Conservation (phyloP, 805 yeast genomes). For the Ogataea glucozyma region DNA sequence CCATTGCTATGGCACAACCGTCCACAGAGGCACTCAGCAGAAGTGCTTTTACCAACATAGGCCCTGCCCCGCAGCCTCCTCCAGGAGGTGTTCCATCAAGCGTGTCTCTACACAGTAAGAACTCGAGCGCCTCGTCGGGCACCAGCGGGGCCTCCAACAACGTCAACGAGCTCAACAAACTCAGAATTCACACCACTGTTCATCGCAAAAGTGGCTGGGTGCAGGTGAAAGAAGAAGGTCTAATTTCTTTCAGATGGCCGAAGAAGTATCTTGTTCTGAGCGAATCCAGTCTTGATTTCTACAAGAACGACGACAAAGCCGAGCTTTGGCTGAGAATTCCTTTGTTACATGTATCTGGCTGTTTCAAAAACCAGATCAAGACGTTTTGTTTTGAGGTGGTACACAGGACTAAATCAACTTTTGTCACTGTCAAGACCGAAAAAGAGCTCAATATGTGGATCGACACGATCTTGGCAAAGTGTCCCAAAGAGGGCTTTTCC, state of each 20-base stretch:
- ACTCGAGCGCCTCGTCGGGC: slow-evolving; percentile 34
- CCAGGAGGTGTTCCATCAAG: slow-evolving; percentile 11
- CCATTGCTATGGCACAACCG: slow-evolving; percentile 21
- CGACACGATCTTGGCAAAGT: slow-evolving; percentile 78
- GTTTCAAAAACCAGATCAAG: slow-evolving; percentile 67
- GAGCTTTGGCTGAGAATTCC: slow-evolving; percentile 56
- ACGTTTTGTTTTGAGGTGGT: slow-evolving; percentile 82
- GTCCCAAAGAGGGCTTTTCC: slow-evolving; percentile 70
- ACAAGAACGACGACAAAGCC: slow-evolving; percentile 59
- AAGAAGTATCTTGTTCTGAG: slow-evolving; percentile 78
- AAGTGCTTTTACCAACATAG: slow-evolving; percentile 27
- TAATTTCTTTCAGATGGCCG: slow-evolving; percentile 89
- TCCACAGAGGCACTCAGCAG: slow-evolving; percentile 18
- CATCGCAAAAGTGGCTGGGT: slow-evolving; percentile 76
- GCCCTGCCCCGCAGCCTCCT: slow-evolving; percentile 29
- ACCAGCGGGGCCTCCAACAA: slow-evolving; percentile 26
- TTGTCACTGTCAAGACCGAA: slow-evolving; percentile 73
- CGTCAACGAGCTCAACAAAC: slow-evolving; percentile 12
- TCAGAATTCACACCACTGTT: slow-evolving; percentile 34
- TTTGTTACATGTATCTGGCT: slow-evolving; percentile 57
- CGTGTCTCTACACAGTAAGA: slow-evolving; percentile 35
- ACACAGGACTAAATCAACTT: slow-evolving; percentile 64
- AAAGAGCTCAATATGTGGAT: slow-evolving; percentile 87
- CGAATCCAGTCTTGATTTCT: slow-evolving; percentile 73
- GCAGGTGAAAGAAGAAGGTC: slow-evolving; percentile 88